Conservation (phyloP, 1,139 yeast genomes). For the Hyphopichia burtonii region DNA sequence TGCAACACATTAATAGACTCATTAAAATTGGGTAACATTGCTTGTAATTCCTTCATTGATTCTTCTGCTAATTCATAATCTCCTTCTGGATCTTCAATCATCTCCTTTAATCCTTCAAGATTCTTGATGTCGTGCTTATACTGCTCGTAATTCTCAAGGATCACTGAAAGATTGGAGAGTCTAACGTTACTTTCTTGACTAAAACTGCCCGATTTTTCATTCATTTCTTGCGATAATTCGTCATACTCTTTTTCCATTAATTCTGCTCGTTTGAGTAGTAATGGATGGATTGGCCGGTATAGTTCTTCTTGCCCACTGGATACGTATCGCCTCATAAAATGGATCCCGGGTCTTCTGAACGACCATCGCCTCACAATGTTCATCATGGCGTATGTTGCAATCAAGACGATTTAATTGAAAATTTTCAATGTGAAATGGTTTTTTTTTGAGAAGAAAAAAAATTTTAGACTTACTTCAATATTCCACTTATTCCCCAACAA, state of each 20-base stretch:
- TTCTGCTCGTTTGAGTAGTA: slow-evolving; percentile 62
- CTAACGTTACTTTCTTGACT: slow-evolving; percentile 56
- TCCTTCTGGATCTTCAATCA: slow-evolving; percentile 26
- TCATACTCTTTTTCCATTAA: slow-evolving; percentile 49
- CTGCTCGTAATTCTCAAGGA: slow-evolving; percentile 51
- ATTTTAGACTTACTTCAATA: too few relatives aligned
- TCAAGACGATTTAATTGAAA: too few relatives aligned
- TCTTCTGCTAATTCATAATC: slow-evolving; percentile 26
- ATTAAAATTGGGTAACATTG: slow-evolving; percentile 33
- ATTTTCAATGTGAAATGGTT: too few relatives aligned
- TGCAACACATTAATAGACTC: slow-evolving; percentile 48
- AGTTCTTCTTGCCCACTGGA: neutral
- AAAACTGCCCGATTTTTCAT: slow-evolving; percentile 42
- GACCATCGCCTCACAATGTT: neutral
- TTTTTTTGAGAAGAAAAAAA: too few relatives aligned
- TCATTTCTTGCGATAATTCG: slow-evolving; percentile 46
- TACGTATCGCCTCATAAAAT: neutral
- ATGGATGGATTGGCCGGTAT: slow-evolving; percentile 41
- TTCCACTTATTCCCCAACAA: neutral
- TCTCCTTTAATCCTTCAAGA: slow-evolving; percentile 36
- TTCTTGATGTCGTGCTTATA: slow-evolving; percentile 41
- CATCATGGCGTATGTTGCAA: neutral
- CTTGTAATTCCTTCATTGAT: slow-evolving; percentile 24
- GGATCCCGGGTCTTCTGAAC: neutral
- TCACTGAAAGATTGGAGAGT: slow-evolving; percentile 53